phyloP scores from a whole-genome alignment of 495 filamentous ascomycete species.

The Staphylotrichum tortipilum region DNA sequence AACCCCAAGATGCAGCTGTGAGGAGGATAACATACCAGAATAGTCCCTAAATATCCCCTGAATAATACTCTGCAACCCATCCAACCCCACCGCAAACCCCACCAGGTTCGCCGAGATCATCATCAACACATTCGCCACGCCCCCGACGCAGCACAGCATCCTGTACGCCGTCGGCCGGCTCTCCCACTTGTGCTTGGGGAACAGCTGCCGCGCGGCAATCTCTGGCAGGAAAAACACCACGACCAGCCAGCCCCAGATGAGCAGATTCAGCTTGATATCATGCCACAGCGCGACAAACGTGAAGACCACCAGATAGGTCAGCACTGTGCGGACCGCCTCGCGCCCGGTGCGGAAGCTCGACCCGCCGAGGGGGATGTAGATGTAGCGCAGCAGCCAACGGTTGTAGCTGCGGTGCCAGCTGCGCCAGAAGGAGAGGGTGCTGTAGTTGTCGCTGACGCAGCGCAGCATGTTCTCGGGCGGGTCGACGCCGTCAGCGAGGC shows the following conservation, averaged over 20 bases:
- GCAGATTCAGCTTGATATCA: conserved; percentile 84
- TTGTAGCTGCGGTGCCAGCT: conserved; percentile 93
- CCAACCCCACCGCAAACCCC: conserved; percentile 85
- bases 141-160: conserved; percentile 74
- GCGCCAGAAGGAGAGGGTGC: conserved; percentile 87
- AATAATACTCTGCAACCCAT: conserved; percentile 72
- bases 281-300: conserved; percentile 98
- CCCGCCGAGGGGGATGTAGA: conserved; percentile 88
- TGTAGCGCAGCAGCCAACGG: conserved; percentile 86
- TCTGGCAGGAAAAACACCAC: conserved; percentile 91
- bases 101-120: conserved; percentile 95
- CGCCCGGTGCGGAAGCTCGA: conserved; percentile 33
- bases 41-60: conserved; percentile 64
- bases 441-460: conserved; percentile 94
- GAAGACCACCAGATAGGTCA: conserved; percentile 80
- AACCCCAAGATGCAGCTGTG: background rate
- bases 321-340: conserved; percentile 37
- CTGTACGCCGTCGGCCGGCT: conserved; percentile 61
- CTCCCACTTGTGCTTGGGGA: conserved; percentile 64
- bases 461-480: conserved; percentile 98
- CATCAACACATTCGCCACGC: conserved; percentile 79
- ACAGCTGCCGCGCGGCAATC: conserved; percentile 57
- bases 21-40: conserved; percentile 42
- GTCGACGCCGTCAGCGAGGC: conserved; percentile 80
- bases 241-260: conserved; percentile 96